Percentiles rank a stretch among this genome's conserved stretches.
Evolutionary conservation across 176 grass and related monocot species (phyloP).

Genomic region (Olyra latifolia): DNA sequence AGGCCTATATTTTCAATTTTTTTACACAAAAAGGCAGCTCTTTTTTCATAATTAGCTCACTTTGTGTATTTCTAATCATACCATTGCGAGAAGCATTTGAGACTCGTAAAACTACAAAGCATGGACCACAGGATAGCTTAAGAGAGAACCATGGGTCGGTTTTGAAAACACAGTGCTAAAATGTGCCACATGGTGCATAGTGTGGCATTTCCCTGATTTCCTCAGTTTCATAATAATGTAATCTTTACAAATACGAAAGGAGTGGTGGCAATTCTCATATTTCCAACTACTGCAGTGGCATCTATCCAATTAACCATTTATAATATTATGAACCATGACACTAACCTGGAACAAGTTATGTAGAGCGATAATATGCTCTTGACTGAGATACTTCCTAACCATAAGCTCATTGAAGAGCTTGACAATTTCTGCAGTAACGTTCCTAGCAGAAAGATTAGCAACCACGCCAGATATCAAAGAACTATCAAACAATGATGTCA

Average conservation of each 20-base stretch:
- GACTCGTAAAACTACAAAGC: background rate
- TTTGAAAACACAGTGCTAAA: too few relatives aligned
- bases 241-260: too few relatives aligned
- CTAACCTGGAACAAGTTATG: conserved; percentile 89
- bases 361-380: conserved; percentile 66
- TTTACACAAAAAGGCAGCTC: background rate
- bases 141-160: too few relatives aligned
- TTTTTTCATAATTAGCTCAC: background rate
- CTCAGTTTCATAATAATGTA: too few relatives aligned
- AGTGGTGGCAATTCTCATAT: too few relatives aligned
- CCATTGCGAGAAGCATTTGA: background rate
- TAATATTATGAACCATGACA: background rate
- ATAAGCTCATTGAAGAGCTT: conserved; percentile 77
- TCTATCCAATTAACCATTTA: too few relatives aligned
- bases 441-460: conserved; percentile 75
- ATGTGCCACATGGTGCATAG: too few relatives aligned
- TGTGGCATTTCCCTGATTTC: too few relatives aligned
- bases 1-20: background rate
- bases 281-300: too few relatives aligned
- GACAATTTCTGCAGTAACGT: conserved; percentile 79
- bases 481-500: conserved; percentile 56
- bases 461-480: conserved; percentile 62
- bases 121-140: background rate
- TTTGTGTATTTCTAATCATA: background rate
- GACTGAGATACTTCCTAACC: conserved; percentile 62